Base-by-base conservation (phyloP, 2,329 filamentous ascomycete species). In the Diatrype stigma region DNA sequence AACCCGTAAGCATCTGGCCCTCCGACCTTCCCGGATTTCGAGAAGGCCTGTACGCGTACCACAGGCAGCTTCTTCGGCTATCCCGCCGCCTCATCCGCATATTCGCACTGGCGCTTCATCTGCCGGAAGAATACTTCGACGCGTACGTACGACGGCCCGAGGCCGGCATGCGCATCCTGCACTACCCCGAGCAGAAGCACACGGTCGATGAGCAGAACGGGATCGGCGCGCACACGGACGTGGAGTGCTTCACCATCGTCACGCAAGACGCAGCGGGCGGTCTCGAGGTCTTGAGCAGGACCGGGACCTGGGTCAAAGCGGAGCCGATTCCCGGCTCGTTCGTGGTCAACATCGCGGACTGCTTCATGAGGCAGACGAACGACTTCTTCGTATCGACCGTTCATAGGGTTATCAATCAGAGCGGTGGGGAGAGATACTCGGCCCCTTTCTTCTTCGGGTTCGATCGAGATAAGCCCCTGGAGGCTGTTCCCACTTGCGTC, bases 151-250 rank as follows among this genome's bases (percentile, higher is more conserved):
- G 54, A 4, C 52, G 58, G 4, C 68, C 67, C 0, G 67, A 68
- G 28, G 67, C 68, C 0, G 67, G 63, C 3, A 60, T 70, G 56
- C 56, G 65, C 14, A 57, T 70, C 32, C 57, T 76, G 49, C 73
- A 74, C 53, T 79, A 78, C 49, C 76, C 73, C 7, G 48, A 52
- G 19, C 67, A 69, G 28, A 45, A 62, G 3, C 49, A 54, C 14
- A 45, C 55, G 34, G 50, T 51, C 16, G 59, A 62, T 26, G 64
- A 58, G 12, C 47, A 56, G 30, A 59, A 68, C 12, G 66, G 65
- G 2, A 74, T 73, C 28, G 70, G 70, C 17, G 68, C 76, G 0
- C 76, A 79, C 51, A 78, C 76, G 7, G 76, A 78, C 52, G 73
- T 74, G 28, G 70, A 75, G 45, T 74, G 73, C 50, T 73, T 78